Evolutionary conservation across 2,329 filamentous ascomycete species (phyloP).

Genomic region (Fusarium scirpi): DNA sequence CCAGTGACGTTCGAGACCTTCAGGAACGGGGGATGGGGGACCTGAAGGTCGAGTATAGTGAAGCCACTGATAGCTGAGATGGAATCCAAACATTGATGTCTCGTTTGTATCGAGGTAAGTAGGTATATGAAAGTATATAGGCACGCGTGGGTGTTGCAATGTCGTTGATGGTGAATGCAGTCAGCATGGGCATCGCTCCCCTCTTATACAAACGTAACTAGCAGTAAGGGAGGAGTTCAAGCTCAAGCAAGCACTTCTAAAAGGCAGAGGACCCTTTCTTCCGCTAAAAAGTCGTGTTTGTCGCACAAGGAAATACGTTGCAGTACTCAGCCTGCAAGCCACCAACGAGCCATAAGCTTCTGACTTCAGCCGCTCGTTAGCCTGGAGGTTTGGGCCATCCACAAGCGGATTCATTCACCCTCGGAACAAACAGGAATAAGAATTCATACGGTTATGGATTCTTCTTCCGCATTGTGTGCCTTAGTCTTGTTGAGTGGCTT

Average conservation of each 20-base stretch:
- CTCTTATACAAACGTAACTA: slow-evolving; percentile 16
- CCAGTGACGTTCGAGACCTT: slow-evolving; percentile 58
- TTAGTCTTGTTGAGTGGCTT: background rate
- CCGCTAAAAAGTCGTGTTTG: slow-evolving; percentile 3
- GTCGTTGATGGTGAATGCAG: background rate
- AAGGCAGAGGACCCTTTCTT: background rate
- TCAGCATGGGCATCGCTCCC: background rate
- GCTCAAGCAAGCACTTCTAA: background rate
- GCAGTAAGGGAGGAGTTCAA: background rate
- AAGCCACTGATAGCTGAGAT: slow-evolving; percentile 47
- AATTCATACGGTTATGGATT: background rate
- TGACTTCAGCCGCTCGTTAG: slow-evolving; percentile 27
- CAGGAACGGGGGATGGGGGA: slow-evolving; percentile 46
- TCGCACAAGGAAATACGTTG: slow-evolving; percentile 3
- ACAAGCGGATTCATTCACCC: background rate
- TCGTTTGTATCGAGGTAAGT: background rate
- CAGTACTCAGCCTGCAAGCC: slow-evolving; percentile 28
- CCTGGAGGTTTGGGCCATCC: slow-evolving; percentile 1
- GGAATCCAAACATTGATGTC: slow-evolving; percentile 43
- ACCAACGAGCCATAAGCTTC: slow-evolving; percentile 19
- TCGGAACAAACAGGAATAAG: slow-evolving; percentile 22
- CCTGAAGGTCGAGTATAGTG: slow-evolving; percentile 43
- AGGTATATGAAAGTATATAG: background rate
- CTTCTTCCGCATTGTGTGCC: background rate
- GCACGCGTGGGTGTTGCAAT: background rate